These are phyloP conservation scores for Metschnikowia orientalis DNA, from an alignment of 805 yeast species.

Conservation along the genomic window DNA sequence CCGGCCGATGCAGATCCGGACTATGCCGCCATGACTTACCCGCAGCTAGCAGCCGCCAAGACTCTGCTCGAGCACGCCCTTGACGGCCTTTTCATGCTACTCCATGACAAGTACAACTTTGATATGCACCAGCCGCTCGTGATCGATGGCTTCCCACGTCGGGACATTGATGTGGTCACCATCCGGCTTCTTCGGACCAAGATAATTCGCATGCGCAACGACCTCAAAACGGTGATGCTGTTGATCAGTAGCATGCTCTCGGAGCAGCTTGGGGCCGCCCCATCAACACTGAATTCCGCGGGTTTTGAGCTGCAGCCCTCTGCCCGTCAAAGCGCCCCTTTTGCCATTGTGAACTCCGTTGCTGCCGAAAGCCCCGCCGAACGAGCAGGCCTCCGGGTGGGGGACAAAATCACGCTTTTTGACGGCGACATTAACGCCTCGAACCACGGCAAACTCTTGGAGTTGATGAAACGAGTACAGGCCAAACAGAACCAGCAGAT, in stretches of 20 bases:
- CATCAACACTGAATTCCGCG: background rate
- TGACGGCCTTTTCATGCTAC: slow-evolving; percentile 38
- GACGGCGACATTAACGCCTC: slow-evolving; percentile 49
- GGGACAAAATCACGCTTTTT: slow-evolving; percentile 53
- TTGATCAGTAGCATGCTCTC: slow-evolving; percentile 45
- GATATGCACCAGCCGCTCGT: slow-evolving; percentile 65
- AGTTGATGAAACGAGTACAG: slow-evolving; percentile 42
- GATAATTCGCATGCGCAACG: slow-evolving; percentile 68
- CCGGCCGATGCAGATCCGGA: slow-evolving; percentile 5
- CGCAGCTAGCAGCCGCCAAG: slow-evolving; percentile 17
- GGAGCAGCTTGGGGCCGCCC: slow-evolving; percentile 32
- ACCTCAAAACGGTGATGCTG: slow-evolving; percentile 47
- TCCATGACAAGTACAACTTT: slow-evolving; percentile 41
- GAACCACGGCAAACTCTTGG: slow-evolving; percentile 49
- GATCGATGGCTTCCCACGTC: slow-evolving; percentile 83
- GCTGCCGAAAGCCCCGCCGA: slow-evolving; percentile 53
- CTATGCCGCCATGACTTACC: slow-evolving; percentile 8
- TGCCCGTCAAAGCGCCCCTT: slow-evolving; percentile 36
- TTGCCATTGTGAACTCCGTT: slow-evolving; percentile 52
- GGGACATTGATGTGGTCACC: slow-evolving; percentile 72
- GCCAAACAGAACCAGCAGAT: slow-evolving; percentile 29
- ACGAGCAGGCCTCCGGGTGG: slow-evolving; percentile 45
- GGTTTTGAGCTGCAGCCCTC: no score
- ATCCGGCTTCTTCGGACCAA: slow-evolving; percentile 58
- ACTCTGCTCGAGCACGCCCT: slow-evolving; percentile 30